Conservation (phyloP, 768 basidiomycete genomes). For the Suillus placidus region DNA sequence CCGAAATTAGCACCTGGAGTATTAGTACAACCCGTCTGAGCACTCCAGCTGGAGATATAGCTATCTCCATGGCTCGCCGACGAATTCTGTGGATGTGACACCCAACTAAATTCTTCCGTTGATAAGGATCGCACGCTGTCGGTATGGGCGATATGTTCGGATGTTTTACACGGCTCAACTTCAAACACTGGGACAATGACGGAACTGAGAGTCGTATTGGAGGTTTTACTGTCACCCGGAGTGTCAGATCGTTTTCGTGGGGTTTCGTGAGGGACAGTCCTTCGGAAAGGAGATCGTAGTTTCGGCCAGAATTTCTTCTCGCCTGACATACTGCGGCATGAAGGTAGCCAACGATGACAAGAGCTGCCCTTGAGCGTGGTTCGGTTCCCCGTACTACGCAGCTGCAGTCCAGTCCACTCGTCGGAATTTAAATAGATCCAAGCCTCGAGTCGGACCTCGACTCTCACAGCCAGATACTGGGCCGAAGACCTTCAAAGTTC, state of each 20-base stretch:
- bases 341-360: constrained; percentile 14
- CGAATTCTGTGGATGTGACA: background rate
- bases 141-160: constrained; percentile 5
- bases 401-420: background rate
- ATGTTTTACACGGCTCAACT: background rate
- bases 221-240: constrained; percentile 10
- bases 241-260: constrained; percentile 12
- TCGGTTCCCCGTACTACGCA: background rate
- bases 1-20: background rate
- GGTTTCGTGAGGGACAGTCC: background rate
- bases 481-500: too few species aligned
- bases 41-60: background rate
- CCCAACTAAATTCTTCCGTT: background rate
- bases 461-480: background rate
- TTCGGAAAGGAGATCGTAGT: constrained; percentile 27
- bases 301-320: constrained; percentile 31
- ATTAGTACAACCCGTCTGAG: background rate
- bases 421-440: constrained; percentile 1
- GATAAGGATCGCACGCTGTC: constrained; percentile 4
- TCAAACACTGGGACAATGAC: constrained; percentile 28
- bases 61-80: constrained; percentile 2
- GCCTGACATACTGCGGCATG: constrained; percentile 23
- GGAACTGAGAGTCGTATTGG: constrained; percentile 22
- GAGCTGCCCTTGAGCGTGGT: background rate
- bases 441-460: background rate